phyloP scores from a whole-genome alignment of 208 protist genomes.

The Entamoeba histolytica region DNA sequence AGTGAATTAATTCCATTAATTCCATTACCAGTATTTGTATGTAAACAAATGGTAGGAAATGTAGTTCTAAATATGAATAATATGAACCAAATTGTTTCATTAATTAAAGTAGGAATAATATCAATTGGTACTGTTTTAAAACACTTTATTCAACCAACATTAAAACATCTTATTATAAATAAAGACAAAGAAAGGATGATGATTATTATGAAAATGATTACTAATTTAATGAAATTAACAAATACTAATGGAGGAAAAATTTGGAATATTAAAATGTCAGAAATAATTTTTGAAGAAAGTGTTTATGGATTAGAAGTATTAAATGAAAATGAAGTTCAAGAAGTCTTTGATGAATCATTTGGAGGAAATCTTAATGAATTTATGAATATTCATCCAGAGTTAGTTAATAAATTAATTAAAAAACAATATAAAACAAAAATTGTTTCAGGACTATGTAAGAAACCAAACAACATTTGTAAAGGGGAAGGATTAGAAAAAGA shows the following conservation, averaged over 20 bases:
- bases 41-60: background rate
- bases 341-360: background rate
- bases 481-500: background rate
- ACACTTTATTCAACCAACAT: background rate
- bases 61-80: background rate
- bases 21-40: background rate
- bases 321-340: background rate
- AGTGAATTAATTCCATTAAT: background rate
- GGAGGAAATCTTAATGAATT: background rate
- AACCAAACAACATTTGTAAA: background rate
- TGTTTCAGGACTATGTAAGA: background rate
- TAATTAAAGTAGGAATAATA: background rate
- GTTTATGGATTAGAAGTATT: background rate
- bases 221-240: background rate
- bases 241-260: background rate
- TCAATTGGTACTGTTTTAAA: background rate
- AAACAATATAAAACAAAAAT: background rate
- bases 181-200: background rate
- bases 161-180: background rate
- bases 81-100: background rate
- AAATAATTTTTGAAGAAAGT: background rate
- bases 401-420: background rate
- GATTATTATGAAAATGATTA: background rate
- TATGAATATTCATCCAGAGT: background rate
- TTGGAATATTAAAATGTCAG: background rate